Base-by-base conservation (phyloP, 2,329 filamentous ascomycete genomes). In the Clonostachys sp. region DNA sequence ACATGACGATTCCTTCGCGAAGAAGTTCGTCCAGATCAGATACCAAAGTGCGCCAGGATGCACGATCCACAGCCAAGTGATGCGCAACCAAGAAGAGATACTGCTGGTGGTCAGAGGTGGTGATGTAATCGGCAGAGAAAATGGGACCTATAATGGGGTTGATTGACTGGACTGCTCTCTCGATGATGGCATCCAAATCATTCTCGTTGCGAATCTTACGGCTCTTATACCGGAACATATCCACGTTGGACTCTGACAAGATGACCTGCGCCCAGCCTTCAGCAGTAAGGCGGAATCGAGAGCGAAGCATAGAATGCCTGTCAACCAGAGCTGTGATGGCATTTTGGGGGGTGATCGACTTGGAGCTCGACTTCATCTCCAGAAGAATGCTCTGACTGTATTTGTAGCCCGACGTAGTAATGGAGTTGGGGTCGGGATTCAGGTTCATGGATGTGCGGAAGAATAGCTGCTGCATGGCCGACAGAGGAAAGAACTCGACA, bases 401-500 rank as follows among this genome's bases (percentile, higher is more conserved):
- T 4, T 74, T 67, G 49, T 71, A 73, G 18, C 61, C 68, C 1
- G 66, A 65, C 3, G 66, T 63, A 5, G 53, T 48, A 1, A 55
- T 48, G 36, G 57, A 55, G 24, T 66, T 56, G 13, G 59, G 54
- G 24, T 60, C 58, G 12, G 55, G 49, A 43, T 66, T 59, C 2
- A 62, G 64, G 5, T 69, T 69, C 57, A 75, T 70, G 3, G 63
- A 58, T 0, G 73, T 75, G 51, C 74, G 65, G 45, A 80, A 78
- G 54, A 75, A 77, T 5, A 80, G 62, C 47, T 73, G 71, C 58
- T 80, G 77, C 70, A 79, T 79, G 4, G 76, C 70, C 1, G 76
- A 74, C 10, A 80, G 64, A 10, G 71, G 69, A 51, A 77, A 79
- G 34, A 53, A 54, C 50, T 59, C 61, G 44, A 58, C 45, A 12